A percentile compares a stretch with the other conserved stretches of the same genome.
phyloP scores from a whole-genome alignment of 2,329 filamentous ascomycete genomes.

The Teratosphaeria viscida region DNA sequence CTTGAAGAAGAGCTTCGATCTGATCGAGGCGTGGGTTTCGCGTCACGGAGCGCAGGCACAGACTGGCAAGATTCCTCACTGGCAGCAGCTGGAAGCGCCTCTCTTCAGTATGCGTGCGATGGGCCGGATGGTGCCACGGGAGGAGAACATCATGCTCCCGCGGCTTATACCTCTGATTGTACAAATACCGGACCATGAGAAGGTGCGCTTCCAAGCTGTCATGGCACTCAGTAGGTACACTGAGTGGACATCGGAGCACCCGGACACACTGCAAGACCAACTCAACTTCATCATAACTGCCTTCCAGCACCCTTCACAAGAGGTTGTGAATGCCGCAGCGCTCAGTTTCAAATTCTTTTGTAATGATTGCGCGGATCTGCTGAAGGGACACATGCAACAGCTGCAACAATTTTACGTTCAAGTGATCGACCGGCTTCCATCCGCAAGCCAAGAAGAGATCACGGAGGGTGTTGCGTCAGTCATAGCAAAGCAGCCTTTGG shows the following conservation, averaged over 20 bases:
- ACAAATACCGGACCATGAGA: conserved; percentile 90
- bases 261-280: conserved; percentile 82
- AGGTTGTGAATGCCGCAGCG: conserved; percentile 83
- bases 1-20: conserved; percentile 72
- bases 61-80: conserved; percentile 70
- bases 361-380: conserved; percentile 78
- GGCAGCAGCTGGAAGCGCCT: conserved; percentile 92
- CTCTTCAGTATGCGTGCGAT: conserved; percentile 92
- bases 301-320: conserved; percentile 78
- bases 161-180: conserved; percentile 89
- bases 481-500: conserved; percentile 70
- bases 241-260: conserved; percentile 92
- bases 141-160: conserved; percentile 77
- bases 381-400: conserved; percentile 73
- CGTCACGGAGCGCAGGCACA: conserved; percentile 68
- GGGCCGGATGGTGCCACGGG: conserved; percentile 87
- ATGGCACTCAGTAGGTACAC: conserved; percentile 97
- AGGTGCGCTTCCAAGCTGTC: conserved; percentile 95
- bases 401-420: conserved; percentile 88
- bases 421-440: conserved; percentile 75
- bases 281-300: conserved; percentile 92
- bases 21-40: conserved; percentile 81
- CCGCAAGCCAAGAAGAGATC: conserved; percentile 84
- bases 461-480: conserved; percentile 92
- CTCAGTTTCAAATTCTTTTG: conserved; percentile 96